These are phyloP conservation scores for Lachancea mirantina DNA, from an alignment of 805 yeast genomes.

Conservation along the genomic window DNA sequence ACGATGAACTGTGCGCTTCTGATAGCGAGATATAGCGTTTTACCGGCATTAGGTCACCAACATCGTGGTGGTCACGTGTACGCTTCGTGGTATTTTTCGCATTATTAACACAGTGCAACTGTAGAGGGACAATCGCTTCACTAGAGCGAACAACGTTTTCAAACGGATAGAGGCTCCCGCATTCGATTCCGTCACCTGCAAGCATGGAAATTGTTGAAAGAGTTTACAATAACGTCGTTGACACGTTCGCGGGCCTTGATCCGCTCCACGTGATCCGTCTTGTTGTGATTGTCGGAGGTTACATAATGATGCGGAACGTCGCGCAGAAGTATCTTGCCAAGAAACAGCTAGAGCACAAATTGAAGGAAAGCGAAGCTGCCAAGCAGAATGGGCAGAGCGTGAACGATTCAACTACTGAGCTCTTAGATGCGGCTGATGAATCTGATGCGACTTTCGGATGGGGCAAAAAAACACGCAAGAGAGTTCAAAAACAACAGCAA, in stretches of 20 bases:
- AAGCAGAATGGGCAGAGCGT: constrained; percentile 26
- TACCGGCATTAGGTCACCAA: too few species aligned
- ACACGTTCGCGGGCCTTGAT: constrained; percentile 16
- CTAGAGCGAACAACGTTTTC: too few species aligned
- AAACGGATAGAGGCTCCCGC: too few species aligned
- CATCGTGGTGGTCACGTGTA: too few species aligned
- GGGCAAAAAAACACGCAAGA: constrained; percentile 69
- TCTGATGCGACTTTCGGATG: constrained; percentile 55
- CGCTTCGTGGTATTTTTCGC: too few species aligned
- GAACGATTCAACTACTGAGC: constrained; percentile 30
- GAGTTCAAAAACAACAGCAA: constrained; percentile 48
- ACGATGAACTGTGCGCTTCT: constrained; percentile 35
- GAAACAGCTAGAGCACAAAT: constrained; percentile 47
- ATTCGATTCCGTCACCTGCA: too few species aligned
- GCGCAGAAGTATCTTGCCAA: constrained; percentile 51
- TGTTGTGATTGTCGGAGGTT: constrained; percentile 53
- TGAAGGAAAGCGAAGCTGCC: constrained; percentile 30
- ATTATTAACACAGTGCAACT: too few species aligned
- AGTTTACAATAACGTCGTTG: constrained; percentile 13
- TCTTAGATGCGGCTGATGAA: constrained; percentile 32
- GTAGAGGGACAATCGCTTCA: too few species aligned
- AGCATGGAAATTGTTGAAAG: constrained; percentile 11
- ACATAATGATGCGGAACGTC: constrained; percentile 50
- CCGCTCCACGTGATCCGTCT: constrained; percentile 20
- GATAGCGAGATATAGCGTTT: constrained; percentile 34